phyloP scores from a whole-genome alignment of 2,329 filamentous ascomycete species.

The Lizonia empirigonia region DNA sequence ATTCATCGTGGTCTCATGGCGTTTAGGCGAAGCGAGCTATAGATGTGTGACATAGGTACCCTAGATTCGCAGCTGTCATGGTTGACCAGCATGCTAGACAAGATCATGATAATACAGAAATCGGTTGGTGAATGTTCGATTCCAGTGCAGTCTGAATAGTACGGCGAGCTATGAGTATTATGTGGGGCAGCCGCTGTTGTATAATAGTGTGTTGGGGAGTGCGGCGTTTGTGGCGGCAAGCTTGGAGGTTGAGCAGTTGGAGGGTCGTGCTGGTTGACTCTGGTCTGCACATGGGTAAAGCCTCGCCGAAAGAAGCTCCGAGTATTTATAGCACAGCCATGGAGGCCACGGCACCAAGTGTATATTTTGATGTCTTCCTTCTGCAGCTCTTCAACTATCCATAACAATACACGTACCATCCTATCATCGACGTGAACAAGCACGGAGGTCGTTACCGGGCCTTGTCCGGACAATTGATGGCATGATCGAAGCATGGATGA shows the following conservation, averaged over 20 bases:
- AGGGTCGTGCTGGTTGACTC: neutral
- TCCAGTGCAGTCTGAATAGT: constrained; percentile 29
- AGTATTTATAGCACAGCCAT: no score
- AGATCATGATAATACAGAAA: neutral
- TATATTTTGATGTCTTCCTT: no score
- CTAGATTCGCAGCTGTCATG: constrained; percentile 8
- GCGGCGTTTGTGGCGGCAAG: constrained; percentile 35
- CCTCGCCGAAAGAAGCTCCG: no score
- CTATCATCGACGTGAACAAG: no score
- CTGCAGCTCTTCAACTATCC: no score
- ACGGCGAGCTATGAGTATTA: constrained; percentile 34
- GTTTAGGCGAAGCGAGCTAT: neutral
- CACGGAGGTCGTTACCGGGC: no score
- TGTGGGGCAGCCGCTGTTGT: neutral
- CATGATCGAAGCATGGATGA: constrained; percentile 13
- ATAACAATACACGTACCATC: no score
- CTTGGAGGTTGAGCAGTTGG: constrained; percentile 27
- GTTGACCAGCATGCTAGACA: neutral
- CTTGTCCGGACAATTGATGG: neutral
- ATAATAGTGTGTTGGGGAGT: constrained; percentile 44
- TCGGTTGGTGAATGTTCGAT: neutral
- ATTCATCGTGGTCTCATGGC: no score
- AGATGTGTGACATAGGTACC: constrained; percentile 5
- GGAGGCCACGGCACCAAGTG: no score
- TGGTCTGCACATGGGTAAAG: no score